Percentiles rank a stretch among this genome's conserved stretches.
Evolutionary conservation across 2,329 filamentous ascomycete genomes (phyloP).

Genomic region (Pleoardoris graminearum): DNA sequence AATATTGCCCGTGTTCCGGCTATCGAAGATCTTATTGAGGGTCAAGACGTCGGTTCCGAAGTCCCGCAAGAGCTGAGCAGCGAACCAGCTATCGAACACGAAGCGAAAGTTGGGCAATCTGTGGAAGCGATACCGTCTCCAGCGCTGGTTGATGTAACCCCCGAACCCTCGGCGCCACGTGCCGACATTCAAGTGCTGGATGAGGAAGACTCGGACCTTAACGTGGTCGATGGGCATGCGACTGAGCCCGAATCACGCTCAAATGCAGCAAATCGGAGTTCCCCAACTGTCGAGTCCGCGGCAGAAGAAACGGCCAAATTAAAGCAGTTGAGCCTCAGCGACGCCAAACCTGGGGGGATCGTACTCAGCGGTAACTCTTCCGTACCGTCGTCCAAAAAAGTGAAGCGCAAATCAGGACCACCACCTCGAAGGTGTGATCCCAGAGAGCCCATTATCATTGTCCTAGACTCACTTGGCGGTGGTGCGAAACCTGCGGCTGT

Average conservation of each 20-base stretch:
- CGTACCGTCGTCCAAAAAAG: conserved; percentile 19
- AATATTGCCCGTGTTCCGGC: conserved; percentile 54
- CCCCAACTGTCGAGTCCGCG: background rate
- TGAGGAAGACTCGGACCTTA: conserved; percentile 22
- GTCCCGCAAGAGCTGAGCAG: background rate
- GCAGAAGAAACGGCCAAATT: conserved; percentile 9
- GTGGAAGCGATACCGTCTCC: background rate
- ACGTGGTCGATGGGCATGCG: conserved; percentile 26
- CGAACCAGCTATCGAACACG: background rate
- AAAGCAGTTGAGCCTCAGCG: conserved; percentile 14
- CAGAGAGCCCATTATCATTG: conserved; percentile 70
- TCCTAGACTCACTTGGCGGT: conserved; percentile 80
- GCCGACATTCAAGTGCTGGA: conserved; percentile 27
- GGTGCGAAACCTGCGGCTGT: conserved; percentile 65
- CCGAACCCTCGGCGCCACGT: background rate
- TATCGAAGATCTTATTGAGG: background rate
- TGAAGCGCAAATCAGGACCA: conserved; percentile 26
- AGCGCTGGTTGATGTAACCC: background rate
- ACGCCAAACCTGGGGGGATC: conserved; percentile 12
- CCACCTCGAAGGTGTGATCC: conserved; percentile 36
- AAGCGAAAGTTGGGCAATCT: background rate
- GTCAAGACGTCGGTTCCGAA: background rate
- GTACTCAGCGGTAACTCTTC: conserved; percentile 14
- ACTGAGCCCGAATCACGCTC: background rate
- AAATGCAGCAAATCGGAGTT: background rate